phyloP scores from a whole-genome alignment of 192 early-diverging fungal genomes.

The Coemansia sp. region DNA sequence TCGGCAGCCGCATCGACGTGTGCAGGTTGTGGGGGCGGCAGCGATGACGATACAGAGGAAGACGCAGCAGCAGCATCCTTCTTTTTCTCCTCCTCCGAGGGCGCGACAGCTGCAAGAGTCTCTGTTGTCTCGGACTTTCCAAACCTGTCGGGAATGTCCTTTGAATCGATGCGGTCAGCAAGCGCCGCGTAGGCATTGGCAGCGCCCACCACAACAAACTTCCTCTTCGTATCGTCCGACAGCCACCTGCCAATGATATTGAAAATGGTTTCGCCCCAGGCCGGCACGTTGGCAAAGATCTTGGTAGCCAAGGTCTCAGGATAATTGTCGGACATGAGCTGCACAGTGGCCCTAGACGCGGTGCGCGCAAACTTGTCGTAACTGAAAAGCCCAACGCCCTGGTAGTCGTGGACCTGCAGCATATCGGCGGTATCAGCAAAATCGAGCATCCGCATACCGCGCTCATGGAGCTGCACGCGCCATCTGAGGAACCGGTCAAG shows the following conservation, averaged over 20 bases:
- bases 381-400: slow-evolving; percentile 54
- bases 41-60: background rate
- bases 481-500: slow-evolving; percentile 61
- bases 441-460: slow-evolving; percentile 57
- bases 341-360: slow-evolving; percentile 58
- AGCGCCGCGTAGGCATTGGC: slow-evolving; percentile 30
- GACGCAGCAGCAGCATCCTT: background rate
- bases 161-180: slow-evolving; percentile 41
- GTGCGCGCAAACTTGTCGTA: slow-evolving; percentile 55
- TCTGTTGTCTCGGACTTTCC: slow-evolving; percentile 13
- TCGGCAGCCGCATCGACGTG: slow-evolving; percentile 28
- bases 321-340: slow-evolving; percentile 65
- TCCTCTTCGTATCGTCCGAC: slow-evolving; percentile 60
- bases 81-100: background rate
- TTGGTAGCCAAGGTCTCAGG: slow-evolving; percentile 64
- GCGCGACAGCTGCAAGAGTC: background rate
- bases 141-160: slow-evolving; percentile 46
- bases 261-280: slow-evolving; percentile 63
- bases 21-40: slow-evolving; percentile 27
- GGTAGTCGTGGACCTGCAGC: slow-evolving; percentile 66
- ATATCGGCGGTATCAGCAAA: slow-evolving; percentile 60
- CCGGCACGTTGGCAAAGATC: slow-evolving; percentile 63
- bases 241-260: slow-evolving; percentile 59
- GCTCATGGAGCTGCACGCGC: slow-evolving; percentile 65
- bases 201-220: slow-evolving; percentile 63